Evolutionary conservation across 2,329 filamentous ascomycete genomes (phyloP).

Genomic region (Fusarium paranaense): DNA sequence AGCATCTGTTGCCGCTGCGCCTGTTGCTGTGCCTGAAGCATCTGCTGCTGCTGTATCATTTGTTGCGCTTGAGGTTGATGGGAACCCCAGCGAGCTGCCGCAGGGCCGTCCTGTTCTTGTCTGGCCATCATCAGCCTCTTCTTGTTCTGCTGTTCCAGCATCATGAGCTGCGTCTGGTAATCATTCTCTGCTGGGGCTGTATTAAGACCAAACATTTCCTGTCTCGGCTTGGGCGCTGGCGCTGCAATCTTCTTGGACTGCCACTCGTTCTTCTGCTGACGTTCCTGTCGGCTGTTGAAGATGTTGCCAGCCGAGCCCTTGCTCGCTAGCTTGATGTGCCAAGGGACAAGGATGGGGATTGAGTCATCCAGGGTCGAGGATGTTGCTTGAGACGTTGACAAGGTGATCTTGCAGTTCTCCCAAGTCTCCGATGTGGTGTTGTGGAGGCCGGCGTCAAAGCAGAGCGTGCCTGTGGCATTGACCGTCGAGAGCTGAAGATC

Average conservation of each 20-base stretch:
- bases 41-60: background rate
- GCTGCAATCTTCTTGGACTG: conserved; percentile 55
- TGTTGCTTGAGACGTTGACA: conserved; percentile 73
- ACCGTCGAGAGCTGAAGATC: conserved; percentile 71
- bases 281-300: conserved; percentile 55
- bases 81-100: background rate
- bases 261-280: conserved; percentile 47
- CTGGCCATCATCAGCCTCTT: conserved; percentile 86
- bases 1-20: conserved; percentile 9
- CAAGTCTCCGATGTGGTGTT: conserved; percentile 74
- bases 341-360: conserved; percentile 66
- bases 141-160: conserved; percentile 88
- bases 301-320: conserved; percentile 45
- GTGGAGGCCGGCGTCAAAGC: conserved; percentile 71
- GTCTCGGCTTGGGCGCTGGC: conserved; percentile 1
- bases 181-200: conserved; percentile 55
- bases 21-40: background rate
- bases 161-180: conserved; percentile 89
- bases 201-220: conserved; percentile 19
- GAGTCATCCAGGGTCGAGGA: conserved; percentile 67
- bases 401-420: conserved; percentile 68
- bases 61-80: background rate
- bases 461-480: conserved; percentile 62
- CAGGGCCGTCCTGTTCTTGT: conserved; percentile 73
- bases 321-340: conserved; percentile 64